These are phyloP conservation scores for Sinapis alba DNA, from an alignment of 441 rosid genomes.

Conservation along the genomic window DNA sequence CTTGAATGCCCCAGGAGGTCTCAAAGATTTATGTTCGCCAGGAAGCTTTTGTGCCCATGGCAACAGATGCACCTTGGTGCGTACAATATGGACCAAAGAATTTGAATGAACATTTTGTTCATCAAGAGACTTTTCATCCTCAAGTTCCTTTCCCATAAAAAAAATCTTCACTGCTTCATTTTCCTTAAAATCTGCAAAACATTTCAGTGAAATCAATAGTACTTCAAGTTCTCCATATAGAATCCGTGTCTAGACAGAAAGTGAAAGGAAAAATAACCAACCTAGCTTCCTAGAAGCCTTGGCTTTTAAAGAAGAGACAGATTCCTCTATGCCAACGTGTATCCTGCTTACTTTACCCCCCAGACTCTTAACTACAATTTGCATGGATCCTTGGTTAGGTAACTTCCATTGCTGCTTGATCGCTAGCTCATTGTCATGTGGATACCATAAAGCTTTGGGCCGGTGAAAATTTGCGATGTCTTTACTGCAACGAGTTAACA, in stretches of 20 bases:
- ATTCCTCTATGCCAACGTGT: slow-evolving; percentile 86
- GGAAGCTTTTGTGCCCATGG: slow-evolving; percentile 92
- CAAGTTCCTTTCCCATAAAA: slow-evolving; percentile 90
- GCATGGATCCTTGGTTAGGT: slow-evolving; percentile 82
- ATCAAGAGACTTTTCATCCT: slow-evolving; percentile 77
- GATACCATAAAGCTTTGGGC: slow-evolving; percentile 96
- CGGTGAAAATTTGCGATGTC: slow-evolving; percentile 96
- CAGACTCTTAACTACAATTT: slow-evolving; percentile 86
- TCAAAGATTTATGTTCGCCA: slow-evolving; percentile 82
- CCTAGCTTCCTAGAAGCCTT: slow-evolving; percentile 99
- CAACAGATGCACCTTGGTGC: slow-evolving; percentile 78
- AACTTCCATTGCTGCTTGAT: slow-evolving; percentile 86
- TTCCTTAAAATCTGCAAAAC: slow-evolving; percentile 84
- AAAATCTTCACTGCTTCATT: slow-evolving; percentile 77
- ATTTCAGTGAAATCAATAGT: slow-evolving; percentile 2
- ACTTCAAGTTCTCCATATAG: slow-evolving; percentile 2
- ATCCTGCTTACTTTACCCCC: slow-evolving; percentile 98
- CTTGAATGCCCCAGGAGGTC: slow-evolving; percentile 99
- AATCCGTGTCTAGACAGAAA: slow-evolving; percentile 7
- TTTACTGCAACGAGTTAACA: slow-evolving; percentile 62
- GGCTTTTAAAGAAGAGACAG: slow-evolving; percentile 71
- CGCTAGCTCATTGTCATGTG: slow-evolving; percentile 93
- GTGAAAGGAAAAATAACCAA: slow-evolving; percentile 40
- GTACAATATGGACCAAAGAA: slow-evolving; percentile 93
- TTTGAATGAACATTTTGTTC: slow-evolving; percentile 86